Evolutionary conservation across 169 alveolate genomes (phyloP).

Genomic region (Plasmodium inui): DNA sequence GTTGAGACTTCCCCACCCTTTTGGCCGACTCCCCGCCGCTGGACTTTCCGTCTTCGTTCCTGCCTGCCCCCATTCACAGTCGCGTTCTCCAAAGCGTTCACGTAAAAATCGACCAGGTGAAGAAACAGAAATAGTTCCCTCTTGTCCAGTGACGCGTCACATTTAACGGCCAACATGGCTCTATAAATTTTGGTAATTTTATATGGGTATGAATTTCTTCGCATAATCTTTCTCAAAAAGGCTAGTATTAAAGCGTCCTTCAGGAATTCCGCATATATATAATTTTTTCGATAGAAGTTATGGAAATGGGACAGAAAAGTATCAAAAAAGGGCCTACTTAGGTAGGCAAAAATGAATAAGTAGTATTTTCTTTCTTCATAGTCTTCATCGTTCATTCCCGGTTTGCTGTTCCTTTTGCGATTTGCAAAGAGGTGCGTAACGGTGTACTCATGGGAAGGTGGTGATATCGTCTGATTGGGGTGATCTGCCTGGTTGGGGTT

Average conservation of each 20-base stretch:
- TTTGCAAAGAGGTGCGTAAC: background rate
- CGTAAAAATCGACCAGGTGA: slow-evolving; percentile 38
- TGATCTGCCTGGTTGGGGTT: background rate
- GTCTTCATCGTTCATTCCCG: background rate
- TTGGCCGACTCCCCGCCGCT: background rate
- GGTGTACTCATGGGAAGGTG: background rate
- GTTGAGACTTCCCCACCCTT: background rate
- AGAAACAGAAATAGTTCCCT: background rate
- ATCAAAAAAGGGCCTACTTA: slow-evolving; percentile 39
- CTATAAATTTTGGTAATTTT: slow-evolving; percentile 54
- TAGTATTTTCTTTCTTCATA: slow-evolving; percentile 32
- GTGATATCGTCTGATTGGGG: background rate
- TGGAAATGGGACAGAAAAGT: slow-evolving; percentile 8
- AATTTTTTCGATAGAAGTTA: background rate
- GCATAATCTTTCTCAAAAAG: slow-evolving; percentile 53
- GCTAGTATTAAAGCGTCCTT: slow-evolving; percentile 1
- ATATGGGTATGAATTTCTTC: slow-evolving; percentile 39
- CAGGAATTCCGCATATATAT: background rate
- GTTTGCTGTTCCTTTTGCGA: background rate
- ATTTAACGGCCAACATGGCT: background rate
- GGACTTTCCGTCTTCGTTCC: too few species aligned
- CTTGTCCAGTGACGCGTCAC: background rate
- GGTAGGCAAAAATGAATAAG: slow-evolving; percentile 40
- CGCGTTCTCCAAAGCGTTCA: slow-evolving; percentile 29
- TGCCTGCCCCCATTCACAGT: background rate